A percentile compares a stretch with the other conserved stretches of the same genome.
Evolutionary conservation across 352 stramenopile species (phyloP).

Genomic region (Phytophthora europaea): DNA sequence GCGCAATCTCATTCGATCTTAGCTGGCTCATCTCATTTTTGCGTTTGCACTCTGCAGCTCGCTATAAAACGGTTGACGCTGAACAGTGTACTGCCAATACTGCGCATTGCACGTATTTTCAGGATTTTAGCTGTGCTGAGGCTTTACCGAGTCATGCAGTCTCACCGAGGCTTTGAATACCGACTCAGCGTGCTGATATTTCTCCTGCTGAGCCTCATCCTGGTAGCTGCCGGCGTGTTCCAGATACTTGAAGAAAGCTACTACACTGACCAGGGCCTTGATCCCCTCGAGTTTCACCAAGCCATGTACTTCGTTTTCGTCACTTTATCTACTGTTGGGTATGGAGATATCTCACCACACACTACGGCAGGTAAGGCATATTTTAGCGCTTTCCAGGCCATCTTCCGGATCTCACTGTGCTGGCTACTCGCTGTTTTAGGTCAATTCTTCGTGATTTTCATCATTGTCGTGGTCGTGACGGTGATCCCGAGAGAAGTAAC

Average conservation of each 20-base stretch:
- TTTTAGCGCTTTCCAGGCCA: background rate
- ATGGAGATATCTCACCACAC: conserved; percentile 65
- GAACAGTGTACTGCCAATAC: conserved; percentile 46
- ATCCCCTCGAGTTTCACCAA: conserved; percentile 64
- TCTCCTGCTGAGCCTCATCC: conserved; percentile 63
- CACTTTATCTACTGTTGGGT: conserved; percentile 71
- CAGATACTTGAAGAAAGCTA: conserved; percentile 70
- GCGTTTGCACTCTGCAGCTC: conserved; percentile 28
- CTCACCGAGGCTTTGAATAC: conserved; percentile 70
- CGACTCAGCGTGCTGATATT: conserved; percentile 69
- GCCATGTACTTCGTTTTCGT: conserved; percentile 80
- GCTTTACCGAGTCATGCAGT: conserved; percentile 66
- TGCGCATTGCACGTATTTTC: conserved; percentile 68
- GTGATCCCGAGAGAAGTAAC: conserved; percentile 68
- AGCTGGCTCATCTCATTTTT: background rate
- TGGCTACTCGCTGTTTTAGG: conserved; percentile 29
- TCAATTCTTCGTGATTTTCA: conserved; percentile 69
- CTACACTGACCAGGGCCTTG: conserved; percentile 42
- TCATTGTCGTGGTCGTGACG: conserved; percentile 69
- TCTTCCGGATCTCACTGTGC: background rate
- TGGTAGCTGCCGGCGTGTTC: conserved; percentile 66
- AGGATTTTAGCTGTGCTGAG: conserved; percentile 64
- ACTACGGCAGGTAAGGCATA: conserved; percentile 48
- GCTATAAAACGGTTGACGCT: conserved; percentile 48
- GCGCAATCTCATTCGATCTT: background rate